Evolutionary conservation across 176 grass and related monocot genomes (phyloP).

Genomic region (Secale cereale): DNA sequence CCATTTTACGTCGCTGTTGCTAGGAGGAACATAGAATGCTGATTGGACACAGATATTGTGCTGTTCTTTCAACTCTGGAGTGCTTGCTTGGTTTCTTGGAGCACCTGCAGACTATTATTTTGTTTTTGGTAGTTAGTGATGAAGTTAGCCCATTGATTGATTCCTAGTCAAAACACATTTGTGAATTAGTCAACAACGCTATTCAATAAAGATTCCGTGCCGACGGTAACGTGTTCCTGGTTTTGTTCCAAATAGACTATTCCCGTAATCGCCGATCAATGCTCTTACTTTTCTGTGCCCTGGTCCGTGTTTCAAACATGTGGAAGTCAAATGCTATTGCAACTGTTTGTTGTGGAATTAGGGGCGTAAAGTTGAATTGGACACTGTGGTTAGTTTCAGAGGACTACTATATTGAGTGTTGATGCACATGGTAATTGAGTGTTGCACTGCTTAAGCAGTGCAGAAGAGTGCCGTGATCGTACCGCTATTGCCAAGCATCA

Average conservation of each 20-base stretch:
- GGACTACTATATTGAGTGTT: background rate
- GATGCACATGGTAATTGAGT: too few relatives aligned
- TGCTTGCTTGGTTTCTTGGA: background rate
- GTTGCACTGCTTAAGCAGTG: too few relatives aligned
- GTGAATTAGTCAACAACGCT: constrained; percentile 11
- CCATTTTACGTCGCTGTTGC: background rate
- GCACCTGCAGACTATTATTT: background rate
- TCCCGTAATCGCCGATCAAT: background rate
- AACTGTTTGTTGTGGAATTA: background rate
- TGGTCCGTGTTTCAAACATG: background rate
- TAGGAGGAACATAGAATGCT: background rate
- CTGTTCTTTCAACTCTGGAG: background rate
- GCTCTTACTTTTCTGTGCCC: background rate
- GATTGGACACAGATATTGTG: background rate
- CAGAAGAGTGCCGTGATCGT: background rate
- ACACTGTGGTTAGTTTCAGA: background rate
- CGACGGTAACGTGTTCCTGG: too few relatives aligned
- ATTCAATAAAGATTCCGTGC: constrained; percentile 16
- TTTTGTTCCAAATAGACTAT: background rate
- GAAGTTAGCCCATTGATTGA: background rate
- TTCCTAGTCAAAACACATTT: constrained; percentile 30
- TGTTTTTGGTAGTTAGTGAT: background rate
- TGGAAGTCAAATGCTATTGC: background rate
- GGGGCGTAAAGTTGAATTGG: background rate
- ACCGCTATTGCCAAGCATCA: background rate